A percentile compares a stretch with the other conserved stretches of the same genome.
Conservation (phyloP, 108 stramenopile genomes). For the Skeletonema grethae region DNA sequence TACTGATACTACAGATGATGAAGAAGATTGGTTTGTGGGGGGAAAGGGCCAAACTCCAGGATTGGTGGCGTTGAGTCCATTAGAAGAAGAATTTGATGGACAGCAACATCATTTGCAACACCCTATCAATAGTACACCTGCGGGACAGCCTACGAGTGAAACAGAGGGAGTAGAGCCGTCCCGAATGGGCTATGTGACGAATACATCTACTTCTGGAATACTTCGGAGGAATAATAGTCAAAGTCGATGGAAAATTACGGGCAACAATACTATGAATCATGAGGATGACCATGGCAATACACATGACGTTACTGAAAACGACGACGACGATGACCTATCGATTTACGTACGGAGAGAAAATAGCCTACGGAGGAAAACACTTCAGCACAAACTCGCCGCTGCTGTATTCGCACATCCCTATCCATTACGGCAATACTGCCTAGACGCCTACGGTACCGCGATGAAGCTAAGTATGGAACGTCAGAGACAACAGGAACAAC, state of each 20-base stretch:
- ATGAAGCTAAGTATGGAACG: constrained; percentile 45
- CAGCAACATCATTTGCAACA: background rate
- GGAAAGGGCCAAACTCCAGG: constrained; percentile 35
- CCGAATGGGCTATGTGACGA: background rate
- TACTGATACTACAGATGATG: constrained; percentile 25
- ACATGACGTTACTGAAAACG: constrained; percentile 7
- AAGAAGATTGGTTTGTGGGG: constrained; percentile 55
- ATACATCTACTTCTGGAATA: background rate
- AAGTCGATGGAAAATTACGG: constrained; percentile 26
- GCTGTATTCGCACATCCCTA: constrained; percentile 82
- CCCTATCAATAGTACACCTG: background rate
- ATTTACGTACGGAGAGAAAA: background rate
- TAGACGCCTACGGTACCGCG: constrained; percentile 73
- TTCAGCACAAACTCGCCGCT: constrained; percentile 65
- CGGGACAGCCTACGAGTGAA: constrained; percentile 12
- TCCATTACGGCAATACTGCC: constrained; percentile 69
- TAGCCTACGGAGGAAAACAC: constrained; percentile 24
- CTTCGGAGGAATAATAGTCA: background rate
- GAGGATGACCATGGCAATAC: constrained; percentile 8
- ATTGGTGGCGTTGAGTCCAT: constrained; percentile 55
- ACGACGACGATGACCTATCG: constrained; percentile 17
- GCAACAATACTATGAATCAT: constrained; percentile 7
- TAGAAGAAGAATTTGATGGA: constrained; percentile 23
- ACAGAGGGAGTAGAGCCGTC: background rate
- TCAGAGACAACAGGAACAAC: background rate